Evolutionary conservation across 2,329 filamentous ascomycete species (phyloP).

Genomic region (Aspergillus ruber): DNA sequence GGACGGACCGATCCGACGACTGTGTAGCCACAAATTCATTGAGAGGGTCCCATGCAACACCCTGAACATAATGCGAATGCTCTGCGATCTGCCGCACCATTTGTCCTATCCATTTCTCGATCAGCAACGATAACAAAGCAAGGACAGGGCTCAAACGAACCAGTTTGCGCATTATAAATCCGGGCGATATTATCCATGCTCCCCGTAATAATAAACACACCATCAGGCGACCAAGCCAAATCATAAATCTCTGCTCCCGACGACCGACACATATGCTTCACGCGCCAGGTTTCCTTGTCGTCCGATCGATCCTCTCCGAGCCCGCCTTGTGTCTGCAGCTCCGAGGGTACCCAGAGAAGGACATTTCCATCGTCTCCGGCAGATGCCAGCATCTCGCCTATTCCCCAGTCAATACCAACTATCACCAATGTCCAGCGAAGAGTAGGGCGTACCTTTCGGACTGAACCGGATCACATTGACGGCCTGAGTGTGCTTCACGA

Average conservation of each 20-base stretch:
- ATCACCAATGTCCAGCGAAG: not conserved
- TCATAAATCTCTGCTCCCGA: conserved; percentile 96
- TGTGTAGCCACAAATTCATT: conserved; percentile 98
- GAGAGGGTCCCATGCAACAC: conserved; percentile 94
- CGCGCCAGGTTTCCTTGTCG: conserved; percentile 94
- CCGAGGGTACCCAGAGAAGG: conserved; percentile 88
- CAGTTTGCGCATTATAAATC: conserved; percentile 91
- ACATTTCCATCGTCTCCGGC: conserved; percentile 97
- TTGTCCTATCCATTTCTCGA: conserved; percentile 38
- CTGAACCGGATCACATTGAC: conserved; percentile 98
- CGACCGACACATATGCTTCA: conserved; percentile 96
- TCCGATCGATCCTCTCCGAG: conserved; percentile 82
- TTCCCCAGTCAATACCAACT: conserved; percentile 14
- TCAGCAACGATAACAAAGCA: conserved; percentile 11
- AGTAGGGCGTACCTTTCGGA: conserved; percentile 63
- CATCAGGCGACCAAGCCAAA: conserved; percentile 97
- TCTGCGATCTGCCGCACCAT: conserved; percentile 90
- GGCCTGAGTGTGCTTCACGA: conserved; percentile 89
- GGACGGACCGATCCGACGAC: conserved; percentile 94
- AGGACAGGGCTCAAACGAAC: conserved; percentile 43
- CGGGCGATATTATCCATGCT: conserved; percentile 99
- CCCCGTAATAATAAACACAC: conserved; percentile 90
- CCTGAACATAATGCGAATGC: conserved; percentile 97
- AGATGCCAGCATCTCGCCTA: conserved; percentile 87
- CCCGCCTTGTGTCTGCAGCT: conserved; percentile 57